Percentiles rank a stretch among this genome's conserved stretches.
These are phyloP conservation scores for Geotrichum macrosporum DNA, from an alignment of 1,139 yeast species.

Conservation along the genomic window DNA sequence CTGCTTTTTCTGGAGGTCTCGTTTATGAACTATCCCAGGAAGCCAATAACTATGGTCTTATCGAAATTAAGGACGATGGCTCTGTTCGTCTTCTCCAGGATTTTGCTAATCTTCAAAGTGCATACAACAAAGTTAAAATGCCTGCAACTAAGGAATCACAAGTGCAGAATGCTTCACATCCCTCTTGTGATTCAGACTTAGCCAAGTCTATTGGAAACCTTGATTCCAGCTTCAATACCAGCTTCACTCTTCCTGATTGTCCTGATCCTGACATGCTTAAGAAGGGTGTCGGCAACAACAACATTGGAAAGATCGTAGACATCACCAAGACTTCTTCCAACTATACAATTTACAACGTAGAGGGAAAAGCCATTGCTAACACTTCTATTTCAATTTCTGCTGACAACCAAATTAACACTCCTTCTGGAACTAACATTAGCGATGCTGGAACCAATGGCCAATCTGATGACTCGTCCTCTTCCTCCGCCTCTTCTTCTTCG, in stretches of 20 bases:
- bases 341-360: constrained; percentile 47
- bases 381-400: constrained; percentile 37
- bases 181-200: constrained; percentile 13
- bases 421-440: constrained; percentile 24
- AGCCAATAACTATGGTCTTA: constrained; percentile 83
- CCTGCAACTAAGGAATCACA: constrained; percentile 20
- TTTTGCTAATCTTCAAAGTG: constrained; percentile 34
- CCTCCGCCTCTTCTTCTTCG: no score
- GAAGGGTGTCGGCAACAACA: constrained; percentile 50
- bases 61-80: constrained; percentile 55
- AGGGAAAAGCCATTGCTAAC: constrained; percentile 50
- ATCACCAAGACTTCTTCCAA: constrained; percentile 42
- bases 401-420: constrained; percentile 30
- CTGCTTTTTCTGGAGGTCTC: constrained; percentile 80
- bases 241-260: constrained; percentile 40
- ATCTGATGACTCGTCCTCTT: constrained; percentile 15
- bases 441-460: constrained; percentile 17
- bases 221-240: constrained; percentile 39
- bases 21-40: constrained; percentile 91
- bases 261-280: constrained; percentile 44
- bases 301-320: constrained; percentile 47
- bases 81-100: constrained; percentile 41
- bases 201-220: constrained; percentile 41
- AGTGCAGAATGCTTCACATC: constrained; percentile 17
- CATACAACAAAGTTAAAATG: constrained; percentile 25